phyloP scores from a whole-genome alignment of 495 filamentous ascomycete genomes.

The Neurospora sp. region DNA sequence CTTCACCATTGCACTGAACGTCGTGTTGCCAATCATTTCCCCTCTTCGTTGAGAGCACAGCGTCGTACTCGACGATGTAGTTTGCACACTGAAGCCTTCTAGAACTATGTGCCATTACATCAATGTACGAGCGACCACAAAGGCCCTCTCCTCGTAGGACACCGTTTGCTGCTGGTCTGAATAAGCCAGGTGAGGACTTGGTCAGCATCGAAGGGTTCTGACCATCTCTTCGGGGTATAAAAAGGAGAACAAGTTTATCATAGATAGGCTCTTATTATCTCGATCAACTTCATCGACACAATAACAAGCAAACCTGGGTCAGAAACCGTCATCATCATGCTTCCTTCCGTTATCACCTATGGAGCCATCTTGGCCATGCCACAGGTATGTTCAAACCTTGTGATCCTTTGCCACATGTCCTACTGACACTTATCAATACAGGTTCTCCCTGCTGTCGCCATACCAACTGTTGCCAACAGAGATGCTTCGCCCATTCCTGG shows the following conservation, averaged over 20 bases:
- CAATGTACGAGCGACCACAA: background rate
- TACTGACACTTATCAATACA: background rate
- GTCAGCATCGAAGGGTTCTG: too few species aligned
- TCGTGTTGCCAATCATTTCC: background rate
- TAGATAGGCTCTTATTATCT: background rate
- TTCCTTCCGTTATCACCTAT: background rate
- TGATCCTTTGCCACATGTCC: background rate
- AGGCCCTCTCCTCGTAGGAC: too few species aligned
- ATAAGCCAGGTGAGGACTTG: background rate
- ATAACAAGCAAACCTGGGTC: background rate
- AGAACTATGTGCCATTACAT: background rate
- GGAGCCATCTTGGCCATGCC: background rate
- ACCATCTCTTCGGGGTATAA: background rate
- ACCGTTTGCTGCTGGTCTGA: background rate
- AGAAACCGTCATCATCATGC: background rate
- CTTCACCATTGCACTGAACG: background rate
- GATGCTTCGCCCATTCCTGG: conserved; percentile 1
- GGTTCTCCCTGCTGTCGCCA: background rate
- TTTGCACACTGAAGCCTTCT: background rate
- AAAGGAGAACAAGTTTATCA: background rate
- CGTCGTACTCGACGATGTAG: background rate
- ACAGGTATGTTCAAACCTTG: background rate
- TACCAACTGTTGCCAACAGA: background rate
- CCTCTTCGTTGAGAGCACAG: background rate
- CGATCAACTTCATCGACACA: background rate